Evolutionary conservation across 2,329 filamentous ascomycete genomes (phyloP).

Genomic region (Neofusicoccum cordaticola): DNA sequence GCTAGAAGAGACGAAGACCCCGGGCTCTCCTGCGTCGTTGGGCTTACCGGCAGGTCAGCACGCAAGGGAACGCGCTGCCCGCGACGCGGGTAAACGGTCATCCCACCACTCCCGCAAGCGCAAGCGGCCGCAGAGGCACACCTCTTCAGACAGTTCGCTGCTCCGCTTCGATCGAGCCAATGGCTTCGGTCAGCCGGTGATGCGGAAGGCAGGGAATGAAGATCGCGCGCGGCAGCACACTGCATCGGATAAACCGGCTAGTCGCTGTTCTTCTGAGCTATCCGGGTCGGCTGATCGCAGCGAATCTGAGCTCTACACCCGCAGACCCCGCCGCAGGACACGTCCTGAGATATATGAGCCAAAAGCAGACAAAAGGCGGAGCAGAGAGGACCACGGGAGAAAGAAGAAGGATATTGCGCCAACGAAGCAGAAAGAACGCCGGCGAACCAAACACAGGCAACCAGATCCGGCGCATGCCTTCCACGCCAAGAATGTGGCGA

Average conservation of each 20-base stretch:
- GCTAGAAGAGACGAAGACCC: conserved; percentile 40
- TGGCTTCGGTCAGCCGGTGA: background rate
- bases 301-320: conserved; percentile 35
- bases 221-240: conserved; percentile 9
- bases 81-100: conserved; percentile 13
- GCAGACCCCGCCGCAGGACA: conserved; percentile 46
- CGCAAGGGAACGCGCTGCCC: conserved; percentile 21
- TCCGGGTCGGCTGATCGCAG: conserved; percentile 16
- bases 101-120: conserved; percentile 26
- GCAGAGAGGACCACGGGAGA: conserved; percentile 24
- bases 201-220: conserved; percentile 5
- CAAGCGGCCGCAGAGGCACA: conserved; percentile 25
- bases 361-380: conserved; percentile 28
- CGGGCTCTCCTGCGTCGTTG: conserved; percentile 25
- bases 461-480: conserved; percentile 42
- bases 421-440: conserved; percentile 33
- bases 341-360: conserved; percentile 45
- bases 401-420: conserved; percentile 19
- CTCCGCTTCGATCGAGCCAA: conserved; percentile 23
- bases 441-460: conserved; percentile 35
- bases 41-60: conserved; percentile 24
- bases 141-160: conserved; percentile 40
- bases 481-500: conserved; percentile 44
- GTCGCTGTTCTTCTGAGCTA: conserved; percentile 9
- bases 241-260: conserved; percentile 14